Evolutionary conservation across 148 eudicot species (phyloP).

Genomic region (Selenicereus undatus): DNA sequence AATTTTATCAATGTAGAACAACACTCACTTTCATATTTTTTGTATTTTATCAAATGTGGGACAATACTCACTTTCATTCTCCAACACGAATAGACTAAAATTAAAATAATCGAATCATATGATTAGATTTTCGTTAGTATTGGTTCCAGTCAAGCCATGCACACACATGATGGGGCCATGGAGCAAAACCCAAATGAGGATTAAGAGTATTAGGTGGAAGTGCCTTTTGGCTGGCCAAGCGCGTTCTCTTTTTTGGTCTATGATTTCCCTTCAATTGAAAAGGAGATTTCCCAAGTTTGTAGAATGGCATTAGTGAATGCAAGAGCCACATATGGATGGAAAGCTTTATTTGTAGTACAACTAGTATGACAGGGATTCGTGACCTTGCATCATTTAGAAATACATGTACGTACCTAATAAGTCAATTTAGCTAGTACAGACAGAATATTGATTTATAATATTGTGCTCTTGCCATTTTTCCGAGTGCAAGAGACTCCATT

Average conservation of each 20-base stretch:
- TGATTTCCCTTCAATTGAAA: neutral
- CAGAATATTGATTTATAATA: neutral
- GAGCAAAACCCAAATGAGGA: neutral
- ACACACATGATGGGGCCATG: neutral
- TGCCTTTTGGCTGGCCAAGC: neutral
- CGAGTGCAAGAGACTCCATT: neutral
- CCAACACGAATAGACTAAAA: no score
- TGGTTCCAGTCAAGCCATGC: neutral
- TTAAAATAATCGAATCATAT: neutral
- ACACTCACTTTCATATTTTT: no score
- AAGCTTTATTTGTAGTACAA: neutral
- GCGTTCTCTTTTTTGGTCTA: neutral
- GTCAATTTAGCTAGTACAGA: neutral
- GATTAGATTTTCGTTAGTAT: neutral
- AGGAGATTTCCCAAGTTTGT: neutral
- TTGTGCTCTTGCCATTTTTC: neutral
- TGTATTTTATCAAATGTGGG: no score
- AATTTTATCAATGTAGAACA: no score
- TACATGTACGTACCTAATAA: no score
- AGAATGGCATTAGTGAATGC: neutral
- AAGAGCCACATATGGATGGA: neutral
- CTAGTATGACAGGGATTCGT: neutral
- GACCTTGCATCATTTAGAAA: neutral
- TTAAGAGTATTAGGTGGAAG: neutral
- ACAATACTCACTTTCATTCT: no score